phyloP scores from a whole-genome alignment of 1,284 basidiomycete species.

The Microbotryum violaceum region DNA sequence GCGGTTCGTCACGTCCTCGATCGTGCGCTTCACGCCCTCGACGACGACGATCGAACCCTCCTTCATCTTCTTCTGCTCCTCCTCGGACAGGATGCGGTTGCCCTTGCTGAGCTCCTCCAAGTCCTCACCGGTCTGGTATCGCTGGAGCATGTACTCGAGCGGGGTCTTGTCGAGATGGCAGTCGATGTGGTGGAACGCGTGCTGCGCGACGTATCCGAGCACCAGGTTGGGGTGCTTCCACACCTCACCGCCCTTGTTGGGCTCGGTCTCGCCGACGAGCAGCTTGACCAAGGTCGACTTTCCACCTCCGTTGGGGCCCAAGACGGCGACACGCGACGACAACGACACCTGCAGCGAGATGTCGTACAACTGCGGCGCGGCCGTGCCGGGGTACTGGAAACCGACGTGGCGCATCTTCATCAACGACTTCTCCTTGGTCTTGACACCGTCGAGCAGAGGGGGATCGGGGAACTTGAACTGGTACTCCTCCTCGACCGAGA shows the following conservation, averaged over 20 bases:
- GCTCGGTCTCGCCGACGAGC: constrained; percentile 93
- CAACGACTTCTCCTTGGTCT: constrained; percentile 97
- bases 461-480: constrained; percentile 93
- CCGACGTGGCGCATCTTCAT: constrained; percentile 96
- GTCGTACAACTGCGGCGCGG: constrained; percentile 84
- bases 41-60: constrained; percentile 77
- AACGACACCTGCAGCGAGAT: constrained; percentile 93
- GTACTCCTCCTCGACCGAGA: constrained; percentile 77
- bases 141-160: constrained; percentile 97
- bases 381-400: constrained; percentile 86
- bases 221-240: constrained; percentile 99
- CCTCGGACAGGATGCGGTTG: constrained; percentile 74
- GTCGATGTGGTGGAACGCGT: constrained; percentile 79
- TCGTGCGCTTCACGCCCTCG: constrained; percentile 88
- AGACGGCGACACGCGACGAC: constrained; percentile 91
- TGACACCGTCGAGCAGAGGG: constrained; percentile 95
- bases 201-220: constrained; percentile 96
- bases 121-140: constrained; percentile 98
- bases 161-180: constrained; percentile 96
- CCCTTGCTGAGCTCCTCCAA: constrained; percentile 93
- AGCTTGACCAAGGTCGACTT: constrained; percentile 99
- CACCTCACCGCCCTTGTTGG: constrained; percentile 90
- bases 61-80: constrained; percentile 93
- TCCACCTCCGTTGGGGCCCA: constrained; percentile 95
- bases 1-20: constrained; percentile 81